Evolutionary conservation across 1,284 basidiomycete species (phyloP), one percentile per base, ranked within the genome.

Genomic region (Exsudoporus floridanus): DNA sequence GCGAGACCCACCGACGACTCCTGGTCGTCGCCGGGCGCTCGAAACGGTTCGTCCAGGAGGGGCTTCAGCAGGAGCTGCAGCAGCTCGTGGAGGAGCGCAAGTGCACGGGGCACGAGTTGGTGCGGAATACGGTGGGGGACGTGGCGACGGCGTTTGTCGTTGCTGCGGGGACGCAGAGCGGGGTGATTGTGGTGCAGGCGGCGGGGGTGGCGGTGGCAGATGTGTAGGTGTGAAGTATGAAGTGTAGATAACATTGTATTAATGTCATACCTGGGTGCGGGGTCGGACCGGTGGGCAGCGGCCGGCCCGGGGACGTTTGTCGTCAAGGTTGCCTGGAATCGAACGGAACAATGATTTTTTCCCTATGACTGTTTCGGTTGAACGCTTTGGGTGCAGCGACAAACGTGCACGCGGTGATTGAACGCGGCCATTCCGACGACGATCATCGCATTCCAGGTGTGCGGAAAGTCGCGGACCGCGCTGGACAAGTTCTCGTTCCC

Each of bases 101-200:
- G 7, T 61, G 70, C 1, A 56, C 70, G 21, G 69, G 83, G 0
- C 50, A 68, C 4, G 69, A 67, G 12, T 42, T 59, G 49, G 78
- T 92, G 44, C 71, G 83, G 25, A 87, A 85, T 70, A 91, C 90
- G 1, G 70, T 93, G 0, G 92, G 92, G 2, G 86, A 92, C 62
- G 79, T 86, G 0, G 86, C 81, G 10, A 80, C 87, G 8, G 86
- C 81, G 14, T 70, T 90, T 52, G 79, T 91, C 4, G 75, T 81
- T 5, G 47, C 53, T 14, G 44, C 53, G 1, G 50, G 43, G 3
- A 40, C 49, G 18, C 52, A 50, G 44, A 57, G 51, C 9, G 69
- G 66, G 34, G 49, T 70, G 39, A 35, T 71, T 2, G 65, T 68
- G 5, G 50, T 68, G 28, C 69, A 70, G 52, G 56, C 59, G 2